Evolutionary conservation across 2,329 filamentous ascomycete species (phyloP), one percentile per base, ranked within the genome.

Genomic region (Gnomoniopsis smithogilvyi): DNA sequence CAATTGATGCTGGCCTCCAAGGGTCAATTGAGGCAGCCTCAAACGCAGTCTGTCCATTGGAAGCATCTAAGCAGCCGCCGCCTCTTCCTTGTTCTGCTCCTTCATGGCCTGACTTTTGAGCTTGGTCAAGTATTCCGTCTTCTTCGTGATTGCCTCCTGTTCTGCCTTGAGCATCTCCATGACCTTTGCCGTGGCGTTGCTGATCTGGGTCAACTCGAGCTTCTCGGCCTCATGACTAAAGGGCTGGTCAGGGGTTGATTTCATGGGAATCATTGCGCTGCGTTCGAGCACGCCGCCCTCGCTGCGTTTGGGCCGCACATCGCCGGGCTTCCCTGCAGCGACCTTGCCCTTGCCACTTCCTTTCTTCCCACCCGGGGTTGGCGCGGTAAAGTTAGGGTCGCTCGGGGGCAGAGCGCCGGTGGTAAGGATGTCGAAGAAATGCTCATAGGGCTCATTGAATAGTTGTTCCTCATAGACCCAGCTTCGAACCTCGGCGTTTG

Each of bases 401-500:
- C 71, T 63, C 63, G 72, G 69, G 69, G 78, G 63, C 74, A 80
- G 84, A 26, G 87, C 85, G 62, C 91, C 91, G 6, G 83, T 81
- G 2, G 92, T 98, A 62, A 99, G 80, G 30, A 91, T 80, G 63
- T 96, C 91, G 75, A 91, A 97, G 69, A 99, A 94, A 49, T 90
- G 85, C 73, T 96, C 91, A 67, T 92, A 95, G 0, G 95, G 95
- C 74, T 99, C 95, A 76, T 96, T 98, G 81, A 99, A 99, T 52
- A 98, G 84, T 64, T 98, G 89, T 69, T 96, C 92, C 73, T 99
- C 95, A 70, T 97, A 92, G 60, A 86, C 88, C 82, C 95, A 94
- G 53, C 87, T 85, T 34, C 88, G 78, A 48, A 98, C 87, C 68
- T 88, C 81, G 64, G 76, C 84, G 73, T 77, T 84, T 55, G 70